Percentiles rank a stretch among this genome's conserved stretches.
Evolutionary conservation across 2,329 filamentous ascomycete genomes (phyloP).

Genomic region (Calonectria pseudoturangicola): DNA sequence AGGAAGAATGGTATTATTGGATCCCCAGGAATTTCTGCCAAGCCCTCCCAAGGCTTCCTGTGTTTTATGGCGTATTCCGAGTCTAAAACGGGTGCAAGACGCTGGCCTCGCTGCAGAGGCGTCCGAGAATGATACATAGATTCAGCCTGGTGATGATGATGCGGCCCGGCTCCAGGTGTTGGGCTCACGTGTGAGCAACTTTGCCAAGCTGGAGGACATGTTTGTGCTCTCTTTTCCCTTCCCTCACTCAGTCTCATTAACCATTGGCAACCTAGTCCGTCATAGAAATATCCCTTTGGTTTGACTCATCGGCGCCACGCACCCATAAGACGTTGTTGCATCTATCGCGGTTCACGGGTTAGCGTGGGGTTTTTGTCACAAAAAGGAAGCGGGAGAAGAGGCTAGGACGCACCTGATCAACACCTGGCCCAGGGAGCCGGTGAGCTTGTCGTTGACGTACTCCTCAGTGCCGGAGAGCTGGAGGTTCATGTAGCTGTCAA

Average conservation of each 20-base stretch:
- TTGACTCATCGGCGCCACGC: constrained; percentile 72
- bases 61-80: constrained; percentile 15
- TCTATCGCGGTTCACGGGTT: constrained; percentile 63
- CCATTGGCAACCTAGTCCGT: constrained; percentile 18
- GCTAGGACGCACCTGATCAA: constrained; percentile 83
- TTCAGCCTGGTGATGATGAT: constrained; percentile 26
- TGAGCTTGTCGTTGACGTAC: constrained; percentile 90
- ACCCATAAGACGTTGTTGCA: constrained; percentile 99
- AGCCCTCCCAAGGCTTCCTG: constrained; percentile 22
- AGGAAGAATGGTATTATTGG: constrained; percentile 31
- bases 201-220: constrained; percentile 7
- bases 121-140: constrained; percentile 29
- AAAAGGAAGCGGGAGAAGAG: background rate
- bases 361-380: background rate
- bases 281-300: constrained; percentile 75
- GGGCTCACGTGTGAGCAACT: constrained; percentile 17
- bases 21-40: constrained; percentile 23
- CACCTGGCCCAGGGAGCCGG: constrained; percentile 90
- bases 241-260: constrained; percentile 22
- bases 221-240: constrained; percentile 8
- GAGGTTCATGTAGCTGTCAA: constrained; percentile 99
- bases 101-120: constrained; percentile 21
- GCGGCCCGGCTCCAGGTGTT: constrained; percentile 9
- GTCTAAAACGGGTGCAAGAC: constrained; percentile 24
- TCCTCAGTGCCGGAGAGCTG: constrained; percentile 94